These are phyloP conservation scores for Eutypella sp. DNA, from an alignment of 2,329 filamentous ascomycete genomes.

Conservation along the genomic window DNA sequence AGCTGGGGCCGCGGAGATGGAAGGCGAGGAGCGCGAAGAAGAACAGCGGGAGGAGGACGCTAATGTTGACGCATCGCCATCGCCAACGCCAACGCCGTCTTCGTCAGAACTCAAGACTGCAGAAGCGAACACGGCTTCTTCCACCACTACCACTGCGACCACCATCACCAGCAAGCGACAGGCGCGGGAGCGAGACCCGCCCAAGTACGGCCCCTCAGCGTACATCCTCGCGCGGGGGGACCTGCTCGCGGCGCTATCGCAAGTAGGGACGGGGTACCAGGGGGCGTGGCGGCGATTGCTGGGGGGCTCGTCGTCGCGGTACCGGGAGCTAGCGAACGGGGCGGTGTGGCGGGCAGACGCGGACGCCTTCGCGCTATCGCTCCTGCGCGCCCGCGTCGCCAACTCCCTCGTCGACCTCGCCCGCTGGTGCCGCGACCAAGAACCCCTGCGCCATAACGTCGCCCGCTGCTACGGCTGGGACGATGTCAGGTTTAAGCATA, in stretches of 20 bases:
- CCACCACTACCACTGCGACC: too few species aligned
- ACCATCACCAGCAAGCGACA: too few species aligned
- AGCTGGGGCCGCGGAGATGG: conserved; percentile 1
- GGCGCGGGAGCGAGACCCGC: conserved; percentile 3
- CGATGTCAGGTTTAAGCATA: conserved; percentile 32
- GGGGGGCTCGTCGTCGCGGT: conserved; percentile 8
- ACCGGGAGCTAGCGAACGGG: conserved; percentile 3
- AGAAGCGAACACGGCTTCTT: too few species aligned
- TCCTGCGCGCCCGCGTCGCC: conserved; percentile 43
- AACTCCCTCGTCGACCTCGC: conserved; percentile 41
- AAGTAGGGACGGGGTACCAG: conserved; percentile 7
- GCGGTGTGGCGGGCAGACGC: conserved; percentile 51
- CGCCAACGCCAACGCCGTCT: too few species aligned
- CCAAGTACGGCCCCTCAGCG: conserved; percentile 16
- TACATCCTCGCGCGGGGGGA: conserved; percentile 30
- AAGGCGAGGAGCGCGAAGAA: neutral
- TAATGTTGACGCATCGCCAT: too few species aligned
- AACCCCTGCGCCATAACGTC: conserved; percentile 37
- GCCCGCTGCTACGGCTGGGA: conserved; percentile 40
- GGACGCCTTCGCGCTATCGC: conserved; percentile 44
- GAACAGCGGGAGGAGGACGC: neutral
- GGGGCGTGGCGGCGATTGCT: conserved; percentile 7
- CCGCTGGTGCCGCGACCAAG: conserved; percentile 19
- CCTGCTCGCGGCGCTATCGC: conserved; percentile 23
- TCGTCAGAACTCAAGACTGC: too few species aligned